Evolutionary conservation across 306 rosid genomes (phyloP).

Genomic region (Trifolium repens): DNA sequence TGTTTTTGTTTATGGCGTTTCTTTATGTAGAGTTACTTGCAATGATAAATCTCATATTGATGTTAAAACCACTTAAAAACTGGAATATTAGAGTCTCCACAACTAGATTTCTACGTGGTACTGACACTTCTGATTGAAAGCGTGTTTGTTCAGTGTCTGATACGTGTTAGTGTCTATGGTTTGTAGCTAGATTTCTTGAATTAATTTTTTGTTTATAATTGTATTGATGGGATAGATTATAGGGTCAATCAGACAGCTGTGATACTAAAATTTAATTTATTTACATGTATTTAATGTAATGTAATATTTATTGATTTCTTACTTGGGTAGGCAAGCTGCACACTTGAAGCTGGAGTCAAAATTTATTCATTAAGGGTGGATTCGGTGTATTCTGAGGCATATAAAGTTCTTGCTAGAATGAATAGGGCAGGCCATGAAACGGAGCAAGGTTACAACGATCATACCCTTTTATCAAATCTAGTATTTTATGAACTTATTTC

Average conservation of each 20-base stretch:
- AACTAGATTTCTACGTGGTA: not conserved
- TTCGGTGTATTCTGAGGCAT: slow-evolving; percentile 90
- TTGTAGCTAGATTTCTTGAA: slow-evolving; percentile 6
- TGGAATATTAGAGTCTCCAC: not conserved
- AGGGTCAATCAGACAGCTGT: not conserved
- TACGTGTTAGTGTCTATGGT: not conserved
- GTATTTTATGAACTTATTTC: not conserved
- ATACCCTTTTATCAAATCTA: not conserved
- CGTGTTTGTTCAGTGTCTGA: too few relatives aligned
- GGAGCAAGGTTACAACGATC: slow-evolving; percentile 61
- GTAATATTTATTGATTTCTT: slow-evolving; percentile 9
- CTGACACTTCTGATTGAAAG: too few relatives aligned
- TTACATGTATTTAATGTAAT: not conserved
- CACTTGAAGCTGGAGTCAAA: slow-evolving; percentile 94
- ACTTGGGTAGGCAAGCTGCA: slow-evolving; percentile 81
- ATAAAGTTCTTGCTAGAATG: slow-evolving; percentile 91
- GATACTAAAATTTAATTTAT: not conserved
- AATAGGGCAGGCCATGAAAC: slow-evolving; percentile 87
- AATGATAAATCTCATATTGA: not conserved
- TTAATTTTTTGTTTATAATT: slow-evolving; percentile 18
- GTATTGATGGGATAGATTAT: slow-evolving; percentile 1
- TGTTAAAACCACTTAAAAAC: not conserved
- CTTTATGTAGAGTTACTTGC: slow-evolving; percentile 6
- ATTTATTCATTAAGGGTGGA: slow-evolving; percentile 88
- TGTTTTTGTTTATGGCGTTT: slow-evolving; percentile 1